Conservation (phyloP, 768 basidiomycete species). For the Lepiota brunneoincarnata region DNA sequence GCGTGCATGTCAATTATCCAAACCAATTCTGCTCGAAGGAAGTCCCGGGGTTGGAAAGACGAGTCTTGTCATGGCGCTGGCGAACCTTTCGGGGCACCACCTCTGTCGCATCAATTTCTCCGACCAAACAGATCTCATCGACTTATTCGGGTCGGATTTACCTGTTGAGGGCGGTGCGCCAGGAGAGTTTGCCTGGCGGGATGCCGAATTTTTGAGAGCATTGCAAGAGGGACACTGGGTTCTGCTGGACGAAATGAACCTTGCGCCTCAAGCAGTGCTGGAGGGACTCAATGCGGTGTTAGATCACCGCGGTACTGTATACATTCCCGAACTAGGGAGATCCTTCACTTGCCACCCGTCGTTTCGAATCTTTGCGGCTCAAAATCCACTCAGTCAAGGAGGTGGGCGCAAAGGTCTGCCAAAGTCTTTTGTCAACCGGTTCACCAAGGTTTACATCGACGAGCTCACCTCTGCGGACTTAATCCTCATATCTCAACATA, state of each 20-base stretch:
- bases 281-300: conserved; percentile 96
- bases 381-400: conserved; percentile 94
- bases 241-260: conserved; percentile 97
- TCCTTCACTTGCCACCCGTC: conserved; percentile 85
- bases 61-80: conserved; percentile 85
- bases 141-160: conserved; percentile 94
- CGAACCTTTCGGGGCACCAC: conserved; percentile 71
- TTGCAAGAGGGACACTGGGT: conserved; percentile 98
- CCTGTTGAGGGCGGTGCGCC: conserved; percentile 89
- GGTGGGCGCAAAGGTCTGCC: conserved; percentile 97
- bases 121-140: conserved; percentile 95
- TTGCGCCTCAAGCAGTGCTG: conserved; percentile 93
- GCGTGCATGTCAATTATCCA: conserved; percentile 84
- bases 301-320: conserved; percentile 94
- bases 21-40: conserved; percentile 94
- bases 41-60: conserved; percentile 99
- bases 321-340: conserved; percentile 90
- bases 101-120: conserved; percentile 95
- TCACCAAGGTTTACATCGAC: conserved; percentile 95
- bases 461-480: conserved; percentile 80
- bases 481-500: conserved; percentile 68
- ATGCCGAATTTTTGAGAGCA: conserved; percentile 92
- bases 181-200: conserved; percentile 96
- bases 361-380: conserved; percentile 98
- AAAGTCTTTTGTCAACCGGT: conserved; percentile 95